Evolutionary conservation across 2,329 filamentous ascomycete genomes (phyloP).

Genomic region (Coccinonectria pachysandricola): DNA sequence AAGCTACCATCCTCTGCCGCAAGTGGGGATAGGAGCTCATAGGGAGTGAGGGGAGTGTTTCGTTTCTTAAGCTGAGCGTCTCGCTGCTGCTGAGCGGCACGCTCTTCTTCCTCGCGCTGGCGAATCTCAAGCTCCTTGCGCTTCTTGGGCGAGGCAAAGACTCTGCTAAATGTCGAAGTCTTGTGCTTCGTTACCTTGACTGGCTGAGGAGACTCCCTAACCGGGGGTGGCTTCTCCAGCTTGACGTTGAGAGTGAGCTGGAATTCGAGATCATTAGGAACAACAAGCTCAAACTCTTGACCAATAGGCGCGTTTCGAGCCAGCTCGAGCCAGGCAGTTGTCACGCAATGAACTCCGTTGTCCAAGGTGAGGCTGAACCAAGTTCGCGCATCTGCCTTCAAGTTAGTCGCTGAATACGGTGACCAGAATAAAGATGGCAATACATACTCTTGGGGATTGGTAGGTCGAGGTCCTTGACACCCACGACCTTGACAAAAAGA

Average conservation of each 20-base stretch:
- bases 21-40: conserved; percentile 77
- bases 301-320: conserved; percentile 88
- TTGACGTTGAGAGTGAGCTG: conserved; percentile 95
- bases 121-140: conserved; percentile 86
- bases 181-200: conserved; percentile 60
- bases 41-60: conserved; percentile 59
- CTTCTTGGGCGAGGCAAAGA: conserved; percentile 93
- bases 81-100: conserved; percentile 50
- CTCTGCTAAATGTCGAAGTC: conserved; percentile 78
- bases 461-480: conserved; percentile 89
- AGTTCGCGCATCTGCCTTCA: conserved; percentile 63
- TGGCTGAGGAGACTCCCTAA: conserved; percentile 44
- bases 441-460: conserved; percentile 81
- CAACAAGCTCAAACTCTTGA: conserved; percentile 95
- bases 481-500: conserved; percentile 97
- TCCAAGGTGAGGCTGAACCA: conserved; percentile 97
- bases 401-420: conserved; percentile 1
- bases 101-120: conserved; percentile 73
- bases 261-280: conserved; percentile 96
- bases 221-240: conserved; percentile 67
- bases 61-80: conserved; percentile 55
- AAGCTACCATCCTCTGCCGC: conserved; percentile 91
- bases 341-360: conserved; percentile 95
- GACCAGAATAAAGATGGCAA: neutral
- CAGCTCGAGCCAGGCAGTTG: conserved; percentile 88